phyloP scores from a whole-genome alignment of 345 rosid genomes.

The Arabidopsis arenosa region DNA sequence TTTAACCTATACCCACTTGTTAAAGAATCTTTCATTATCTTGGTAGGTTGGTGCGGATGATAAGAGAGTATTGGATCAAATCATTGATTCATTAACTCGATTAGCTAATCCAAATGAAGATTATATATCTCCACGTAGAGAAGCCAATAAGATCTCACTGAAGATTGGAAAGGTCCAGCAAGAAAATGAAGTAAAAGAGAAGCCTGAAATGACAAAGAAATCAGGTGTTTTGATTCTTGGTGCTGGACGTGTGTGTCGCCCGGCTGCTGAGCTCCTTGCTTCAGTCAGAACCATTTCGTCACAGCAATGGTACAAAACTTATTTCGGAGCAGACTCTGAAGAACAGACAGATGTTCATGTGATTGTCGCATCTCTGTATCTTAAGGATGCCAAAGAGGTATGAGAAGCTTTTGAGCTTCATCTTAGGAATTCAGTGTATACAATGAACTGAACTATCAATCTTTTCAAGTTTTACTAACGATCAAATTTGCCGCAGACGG shows the following conservation, averaged over 20 bases:
- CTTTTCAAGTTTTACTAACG: slow-evolving; percentile 28
- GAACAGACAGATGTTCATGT: slow-evolving; percentile 63
- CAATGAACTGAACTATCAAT: not conserved
- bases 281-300: slow-evolving; percentile 60
- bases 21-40: slow-evolving; percentile 39
- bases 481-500: slow-evolving; percentile 51
- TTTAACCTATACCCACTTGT: slow-evolving; percentile 5
- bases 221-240: slow-evolving; percentile 78
- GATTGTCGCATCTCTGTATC: slow-evolving; percentile 82
- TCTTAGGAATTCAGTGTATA: not conserved
- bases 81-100: slow-evolving; percentile 82
- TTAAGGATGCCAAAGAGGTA: slow-evolving; percentile 97
- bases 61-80: slow-evolving; percentile 74
- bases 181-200: slow-evolving; percentile 47
- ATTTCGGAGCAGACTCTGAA: slow-evolving; percentile 49
- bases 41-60: slow-evolving; percentile 91
- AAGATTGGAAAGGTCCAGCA: slow-evolving; percentile 63
- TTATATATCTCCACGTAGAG: slow-evolving; percentile 36
- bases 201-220: slow-evolving; percentile 47
- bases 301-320: slow-evolving; percentile 51
- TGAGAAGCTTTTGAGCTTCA: not conserved
- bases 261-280: slow-evolving; percentile 79
- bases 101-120: slow-evolving; percentile 67
- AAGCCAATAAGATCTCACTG: slow-evolving; percentile 54
- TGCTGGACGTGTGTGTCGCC: slow-evolving; percentile 92